Percentiles rank a stretch among this genome's conserved stretches.
Conservation (phyloP, 768 basidiomycete species). For the Boletus bicolor region DNA sequence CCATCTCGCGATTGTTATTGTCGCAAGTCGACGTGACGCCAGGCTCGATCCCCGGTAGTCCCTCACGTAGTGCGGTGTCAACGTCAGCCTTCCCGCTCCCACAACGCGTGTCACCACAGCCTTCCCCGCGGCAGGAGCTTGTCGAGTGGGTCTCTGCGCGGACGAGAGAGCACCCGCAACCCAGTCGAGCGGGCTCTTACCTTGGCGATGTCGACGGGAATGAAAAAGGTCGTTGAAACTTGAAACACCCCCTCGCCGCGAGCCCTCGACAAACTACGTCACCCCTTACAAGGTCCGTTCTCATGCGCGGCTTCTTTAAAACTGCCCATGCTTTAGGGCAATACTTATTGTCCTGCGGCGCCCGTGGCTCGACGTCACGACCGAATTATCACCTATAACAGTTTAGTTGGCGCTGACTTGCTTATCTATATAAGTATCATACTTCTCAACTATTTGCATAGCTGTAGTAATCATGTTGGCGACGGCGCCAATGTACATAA, state of each 20-base stretch:
- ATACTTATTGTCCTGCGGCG: conserved; percentile 14
- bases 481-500: conserved; percentile 21
- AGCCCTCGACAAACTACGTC: conserved; percentile 8
- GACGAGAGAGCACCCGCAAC: conserved; percentile 13
- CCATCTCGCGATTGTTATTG: conserved; percentile 18
- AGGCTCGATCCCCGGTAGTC: conserved; percentile 15
- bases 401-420: conserved; percentile 17
- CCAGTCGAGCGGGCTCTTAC: conserved; percentile 22
- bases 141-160: conserved; percentile 23
- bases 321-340: background rate
- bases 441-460: conserved; percentile 16
- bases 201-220: conserved; percentile 31
- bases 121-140: conserved; percentile 27
- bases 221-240: conserved; percentile 22
- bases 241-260: conserved; percentile 3
- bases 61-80: conserved; percentile 13
- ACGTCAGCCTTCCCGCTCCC: conserved; percentile 12
- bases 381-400: background rate
- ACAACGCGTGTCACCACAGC: conserved; percentile 30
- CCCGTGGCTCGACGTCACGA: conserved; percentile 10
- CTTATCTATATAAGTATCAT: conserved; percentile 24
- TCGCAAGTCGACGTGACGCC: conserved; percentile 14
- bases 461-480: conserved; percentile 1
- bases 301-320: conserved; percentile 3
- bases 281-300: conserved; percentile 5